Evolutionary conservation across 2,329 filamentous ascomycete genomes (phyloP).

Genomic region (Botrytis deweyae): DNA sequence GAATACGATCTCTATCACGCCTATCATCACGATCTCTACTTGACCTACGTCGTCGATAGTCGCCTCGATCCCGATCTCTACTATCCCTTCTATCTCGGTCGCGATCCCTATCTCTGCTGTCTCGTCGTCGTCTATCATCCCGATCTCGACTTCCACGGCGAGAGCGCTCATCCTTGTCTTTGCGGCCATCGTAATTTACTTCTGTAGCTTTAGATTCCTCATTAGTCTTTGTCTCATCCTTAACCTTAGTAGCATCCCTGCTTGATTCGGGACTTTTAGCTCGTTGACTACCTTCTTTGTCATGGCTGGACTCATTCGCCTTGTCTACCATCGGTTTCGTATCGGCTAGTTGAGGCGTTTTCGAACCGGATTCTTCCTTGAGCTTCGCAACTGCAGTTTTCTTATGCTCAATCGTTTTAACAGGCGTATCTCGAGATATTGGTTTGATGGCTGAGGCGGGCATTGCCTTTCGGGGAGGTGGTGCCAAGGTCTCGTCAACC

Average conservation of each 20-base stretch:
- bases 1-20: constrained; percentile 26
- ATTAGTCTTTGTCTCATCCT: constrained; percentile 10
- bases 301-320: constrained; percentile 22
- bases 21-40: constrained; percentile 39
- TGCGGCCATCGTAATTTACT: constrained; percentile 8
- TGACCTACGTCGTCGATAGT: constrained; percentile 33
- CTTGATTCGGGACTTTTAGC: constrained; percentile 10
- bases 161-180: constrained; percentile 24
- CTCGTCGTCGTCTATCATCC: constrained; percentile 24
- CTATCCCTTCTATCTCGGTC: constrained; percentile 35
- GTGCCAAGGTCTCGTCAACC: constrained; percentile 38
- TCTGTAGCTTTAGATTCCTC: constrained; percentile 11
- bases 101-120: constrained; percentile 24
- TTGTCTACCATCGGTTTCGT: constrained; percentile 22
- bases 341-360: constrained; percentile 25
- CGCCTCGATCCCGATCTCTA: constrained; percentile 31
- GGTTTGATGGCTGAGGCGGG: constrained; percentile 40
- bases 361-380: constrained; percentile 31
- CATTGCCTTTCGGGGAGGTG: constrained; percentile 39
- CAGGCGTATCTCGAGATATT: constrained; percentile 35
- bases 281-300: constrained; percentile 24
- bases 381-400: constrained; percentile 26
- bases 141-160: constrained; percentile 18
- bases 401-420: constrained; percentile 35
- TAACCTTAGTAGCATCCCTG: constrained; percentile 1